Conservation (phyloP, 495 filamentous ascomycete species). For the Daldinia grandis region DNA sequence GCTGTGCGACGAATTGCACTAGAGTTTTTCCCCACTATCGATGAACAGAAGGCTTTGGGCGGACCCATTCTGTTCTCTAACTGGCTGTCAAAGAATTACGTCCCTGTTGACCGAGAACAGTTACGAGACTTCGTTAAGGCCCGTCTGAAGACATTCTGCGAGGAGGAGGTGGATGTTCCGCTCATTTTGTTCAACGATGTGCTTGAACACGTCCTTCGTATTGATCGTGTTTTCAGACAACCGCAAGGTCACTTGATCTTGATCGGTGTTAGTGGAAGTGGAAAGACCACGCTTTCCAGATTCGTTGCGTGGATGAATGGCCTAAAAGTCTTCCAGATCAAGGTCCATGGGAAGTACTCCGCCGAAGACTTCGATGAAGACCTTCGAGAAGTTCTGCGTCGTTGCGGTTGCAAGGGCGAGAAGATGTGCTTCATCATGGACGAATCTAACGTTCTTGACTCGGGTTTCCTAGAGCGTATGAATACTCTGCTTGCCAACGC, state of each 20-base stretch:
- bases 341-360: conserved; percentile 98
- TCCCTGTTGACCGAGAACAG: conserved; percentile 92
- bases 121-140: conserved; percentile 97
- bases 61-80: conserved; percentile 97
- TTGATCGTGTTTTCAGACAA: conserved; percentile 97
- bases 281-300: conserved; percentile 96
- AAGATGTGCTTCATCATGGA: conserved; percentile 99
- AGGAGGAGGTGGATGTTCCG: conserved; percentile 98
- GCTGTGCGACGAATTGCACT: conserved; percentile 83
- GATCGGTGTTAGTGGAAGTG: conserved; percentile 96
- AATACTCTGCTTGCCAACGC: conserved; percentile 98
- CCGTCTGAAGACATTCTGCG: conserved; percentile 95
- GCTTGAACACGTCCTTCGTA: conserved; percentile 94
- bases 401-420: conserved; percentile 96
- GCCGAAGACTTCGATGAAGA: conserved; percentile 99
- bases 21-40: conserved; percentile 91
- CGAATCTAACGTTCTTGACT: conserved; percentile 97
- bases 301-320: conserved; percentile 99
- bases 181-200: conserved; percentile 98
- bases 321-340: conserved; percentile 98
- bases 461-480: conserved; percentile 98
- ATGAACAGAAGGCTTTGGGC: conserved; percentile 86
- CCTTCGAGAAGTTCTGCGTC: conserved; percentile 87
- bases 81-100: conserved; percentile 99
- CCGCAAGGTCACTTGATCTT: conserved; percentile 98